phyloP scores from a whole-genome alignment of 164 flowering plant genomes.

The Echeveria elegans region DNA sequence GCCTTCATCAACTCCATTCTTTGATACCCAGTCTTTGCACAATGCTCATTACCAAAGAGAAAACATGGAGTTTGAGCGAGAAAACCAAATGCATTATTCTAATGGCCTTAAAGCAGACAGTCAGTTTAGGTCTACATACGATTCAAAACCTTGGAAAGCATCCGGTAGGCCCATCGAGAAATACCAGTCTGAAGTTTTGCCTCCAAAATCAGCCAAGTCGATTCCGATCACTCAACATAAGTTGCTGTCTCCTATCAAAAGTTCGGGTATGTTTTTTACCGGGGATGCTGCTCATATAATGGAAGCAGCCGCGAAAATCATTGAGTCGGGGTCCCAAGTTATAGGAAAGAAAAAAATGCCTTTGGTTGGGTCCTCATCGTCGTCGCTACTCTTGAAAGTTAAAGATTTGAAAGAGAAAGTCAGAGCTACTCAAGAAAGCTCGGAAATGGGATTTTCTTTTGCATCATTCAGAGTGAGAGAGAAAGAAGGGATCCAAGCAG shows the following conservation, averaged over 20 bases:
- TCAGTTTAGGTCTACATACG: slow-evolving; percentile 11
- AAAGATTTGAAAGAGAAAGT: slow-evolving; percentile 48
- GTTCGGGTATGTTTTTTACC: slow-evolving; percentile 42
- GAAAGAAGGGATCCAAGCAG: slow-evolving; percentile 5
- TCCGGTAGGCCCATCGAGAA: slow-evolving; percentile 47
- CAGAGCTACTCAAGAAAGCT: slow-evolving; percentile 31
- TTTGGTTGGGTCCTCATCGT: slow-evolving; percentile 34
- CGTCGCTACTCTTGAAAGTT: slow-evolving; percentile 34
- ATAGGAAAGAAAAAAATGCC: slow-evolving; percentile 26
- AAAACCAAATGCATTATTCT: slow-evolving; percentile 25
- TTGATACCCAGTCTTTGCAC: slow-evolving; percentile 42
- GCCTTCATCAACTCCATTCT: slow-evolving; percentile 48
- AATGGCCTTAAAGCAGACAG: slow-evolving; percentile 13
- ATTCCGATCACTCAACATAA: slow-evolving; percentile 64
- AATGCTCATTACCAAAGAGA: slow-evolving; percentile 27
- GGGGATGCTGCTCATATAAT: slow-evolving; percentile 70
- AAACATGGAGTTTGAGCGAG: slow-evolving; percentile 27
- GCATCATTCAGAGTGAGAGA: slow-evolving; percentile 34
- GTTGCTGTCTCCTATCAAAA: slow-evolving; percentile 79
- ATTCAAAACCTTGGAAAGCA: slow-evolving; percentile 34
- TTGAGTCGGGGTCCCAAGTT: slow-evolving; percentile 46
- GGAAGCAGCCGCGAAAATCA: slow-evolving; percentile 86
- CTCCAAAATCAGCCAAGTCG: slow-evolving; percentile 76
- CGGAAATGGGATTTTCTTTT: slow-evolving; percentile 32
- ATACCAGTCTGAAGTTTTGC: slow-evolving; percentile 71